These are phyloP conservation scores for Bipolaris victoriae DNA, from an alignment of 2,329 filamentous ascomycete species.

Conservation along the genomic window DNA sequence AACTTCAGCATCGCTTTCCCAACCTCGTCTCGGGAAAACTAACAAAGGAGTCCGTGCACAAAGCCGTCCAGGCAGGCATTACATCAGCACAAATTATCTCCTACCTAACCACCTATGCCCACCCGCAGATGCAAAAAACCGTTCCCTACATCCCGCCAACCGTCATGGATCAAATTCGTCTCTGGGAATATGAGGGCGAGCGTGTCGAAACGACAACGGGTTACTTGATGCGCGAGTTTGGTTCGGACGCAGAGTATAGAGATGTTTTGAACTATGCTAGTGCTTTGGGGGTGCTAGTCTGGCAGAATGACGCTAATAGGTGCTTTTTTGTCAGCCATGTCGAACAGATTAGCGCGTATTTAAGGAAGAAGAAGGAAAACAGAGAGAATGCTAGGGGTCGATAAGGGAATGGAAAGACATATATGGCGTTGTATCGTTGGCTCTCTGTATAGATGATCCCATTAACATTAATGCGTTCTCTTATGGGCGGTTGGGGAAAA, in stretches of 20 bases:
- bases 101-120: constrained; percentile 89
- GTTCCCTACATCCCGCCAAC: constrained; percentile 87
- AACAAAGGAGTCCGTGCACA: constrained; percentile 84
- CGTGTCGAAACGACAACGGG: constrained; percentile 84
- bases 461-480: neutral
- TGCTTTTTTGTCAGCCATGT: constrained; percentile 93
- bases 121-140: constrained; percentile 86
- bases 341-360: constrained; percentile 84
- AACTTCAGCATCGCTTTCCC: constrained; percentile 86
- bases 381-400: constrained; percentile 15
- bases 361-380: constrained; percentile 59
- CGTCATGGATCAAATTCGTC: constrained; percentile 93
- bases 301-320: constrained; percentile 78
- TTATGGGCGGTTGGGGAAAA: neutral
- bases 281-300: constrained; percentile 87
- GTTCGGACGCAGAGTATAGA: constrained; percentile 71
- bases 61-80: constrained; percentile 88
- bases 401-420: neutral
- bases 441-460: neutral
- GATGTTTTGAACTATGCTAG: constrained; percentile 78
- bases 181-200: constrained; percentile 98
- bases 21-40: constrained; percentile 93
- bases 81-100: constrained; percentile 94
- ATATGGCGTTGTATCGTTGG: no score
- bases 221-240: constrained; percentile 90